Evolutionary conservation across 1,284 basidiomycete genomes (phyloP).

Genomic region (Leccinum pseudoinsigne): DNA sequence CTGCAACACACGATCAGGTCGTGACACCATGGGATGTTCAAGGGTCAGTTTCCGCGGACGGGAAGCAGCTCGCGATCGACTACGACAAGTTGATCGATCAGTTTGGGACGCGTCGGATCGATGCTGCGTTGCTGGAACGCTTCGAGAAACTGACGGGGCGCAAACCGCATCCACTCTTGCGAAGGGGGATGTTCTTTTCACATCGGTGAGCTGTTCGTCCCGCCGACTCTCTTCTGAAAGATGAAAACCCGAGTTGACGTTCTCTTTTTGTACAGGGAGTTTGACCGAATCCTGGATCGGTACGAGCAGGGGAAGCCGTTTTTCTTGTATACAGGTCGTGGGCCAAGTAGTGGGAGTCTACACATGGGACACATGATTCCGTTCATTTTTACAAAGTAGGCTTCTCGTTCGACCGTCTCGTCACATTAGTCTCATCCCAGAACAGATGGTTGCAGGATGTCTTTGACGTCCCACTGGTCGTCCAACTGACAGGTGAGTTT

Average conservation of each 20-base stretch:
- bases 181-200: constrained; percentile 96
- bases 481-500: constrained; percentile 85
- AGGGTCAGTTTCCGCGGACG: constrained; percentile 87
- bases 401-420: constrained; percentile 30
- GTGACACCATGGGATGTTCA: constrained; percentile 99
- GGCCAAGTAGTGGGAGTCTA: constrained; percentile 96
- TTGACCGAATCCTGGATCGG: constrained; percentile 91
- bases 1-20: constrained; percentile 65
- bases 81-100: constrained; percentile 95
- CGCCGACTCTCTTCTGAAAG: not conserved
- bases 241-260: not conserved
- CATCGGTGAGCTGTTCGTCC: constrained; percentile 68
- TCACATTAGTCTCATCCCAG: constrained; percentile 7
- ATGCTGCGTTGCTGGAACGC: constrained; percentile 77
- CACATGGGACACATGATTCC: constrained; percentile 98
- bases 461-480: constrained; percentile 91
- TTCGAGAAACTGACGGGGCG: constrained; percentile 93
- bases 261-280: constrained; percentile 62
- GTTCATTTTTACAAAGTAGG: constrained; percentile 95
- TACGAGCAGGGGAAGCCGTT: constrained; percentile 98
- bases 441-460: constrained; percentile 94
- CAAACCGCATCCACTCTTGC: constrained; percentile 88
- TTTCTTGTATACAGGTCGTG: constrained; percentile 97
- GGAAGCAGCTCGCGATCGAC: constrained; percentile 90
- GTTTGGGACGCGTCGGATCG: constrained; percentile 90